These are phyloP conservation scores for Monosporascus ibericus DNA, from an alignment of 2,329 filamentous ascomycete species.

Conservation along the genomic window DNA sequence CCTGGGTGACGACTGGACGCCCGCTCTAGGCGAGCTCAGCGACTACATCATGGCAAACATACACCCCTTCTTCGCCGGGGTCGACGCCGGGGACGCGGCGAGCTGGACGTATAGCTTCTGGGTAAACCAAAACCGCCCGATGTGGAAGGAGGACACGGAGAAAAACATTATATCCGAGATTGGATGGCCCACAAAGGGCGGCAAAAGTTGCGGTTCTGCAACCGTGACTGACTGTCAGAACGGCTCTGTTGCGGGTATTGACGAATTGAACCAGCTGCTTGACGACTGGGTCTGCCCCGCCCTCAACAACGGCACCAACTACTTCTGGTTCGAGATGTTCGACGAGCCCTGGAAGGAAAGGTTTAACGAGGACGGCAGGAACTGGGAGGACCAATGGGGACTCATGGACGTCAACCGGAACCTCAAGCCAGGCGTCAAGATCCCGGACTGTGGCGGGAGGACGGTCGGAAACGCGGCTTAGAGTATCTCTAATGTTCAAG, in stretches of 20 bases:
- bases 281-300: conserved; percentile 77
- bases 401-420: conserved; percentile 80
- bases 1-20: conserved; percentile 80
- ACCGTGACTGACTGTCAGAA: conserved; percentile 48
- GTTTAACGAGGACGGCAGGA: conserved; percentile 61
- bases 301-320: conserved; percentile 76
- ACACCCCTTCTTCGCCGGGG: conserved; percentile 90
- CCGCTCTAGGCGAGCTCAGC: conserved; percentile 59
- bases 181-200: conserved; percentile 82
- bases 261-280: conserved; percentile 82
- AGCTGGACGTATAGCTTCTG: conserved; percentile 83
- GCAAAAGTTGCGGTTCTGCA: conserved; percentile 64
- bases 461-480: conserved; percentile 35
- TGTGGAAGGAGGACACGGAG: conserved; percentile 55
- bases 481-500: too few relatives aligned
- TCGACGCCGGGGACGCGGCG: conserved; percentile 60
- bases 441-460: conserved; percentile 80
- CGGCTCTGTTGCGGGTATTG: conserved; percentile 71
- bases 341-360: conserved; percentile 90
- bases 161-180: conserved; percentile 85
- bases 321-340: conserved; percentile 97
- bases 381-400: conserved; percentile 96
- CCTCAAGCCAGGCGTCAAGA: conserved; percentile 75
- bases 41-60: conserved; percentile 96
- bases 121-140: conserved; percentile 57